Conservation (phyloP, 2,329 filamentous ascomycete genomes). For the Aspergillus quadricinctus region DNA sequence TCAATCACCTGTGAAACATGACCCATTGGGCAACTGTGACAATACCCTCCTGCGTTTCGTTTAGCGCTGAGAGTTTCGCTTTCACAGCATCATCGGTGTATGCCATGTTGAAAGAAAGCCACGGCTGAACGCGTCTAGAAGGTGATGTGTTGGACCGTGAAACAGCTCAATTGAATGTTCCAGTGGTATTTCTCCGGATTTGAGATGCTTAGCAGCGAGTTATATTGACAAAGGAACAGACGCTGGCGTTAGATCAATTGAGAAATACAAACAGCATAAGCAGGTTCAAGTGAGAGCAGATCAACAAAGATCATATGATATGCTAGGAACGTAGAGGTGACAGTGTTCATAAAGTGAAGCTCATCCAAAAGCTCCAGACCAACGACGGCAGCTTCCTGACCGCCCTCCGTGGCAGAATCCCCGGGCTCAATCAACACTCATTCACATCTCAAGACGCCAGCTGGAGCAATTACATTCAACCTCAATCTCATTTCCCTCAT, state of each 20-base stretch:
- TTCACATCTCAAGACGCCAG: constrained; percentile 3
- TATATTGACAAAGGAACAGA: background rate
- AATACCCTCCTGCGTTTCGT: constrained; percentile 97
- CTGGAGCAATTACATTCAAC: constrained; percentile 3
- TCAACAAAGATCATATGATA: background rate
- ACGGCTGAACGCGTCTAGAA: background rate
- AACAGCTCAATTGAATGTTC: background rate
- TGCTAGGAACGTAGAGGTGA: background rate
- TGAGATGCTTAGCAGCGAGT: background rate
- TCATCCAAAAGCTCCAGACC: background rate
- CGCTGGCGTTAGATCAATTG: background rate
- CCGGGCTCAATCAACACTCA: constrained; percentile 1
- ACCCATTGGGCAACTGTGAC: constrained; percentile 98
- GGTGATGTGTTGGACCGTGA: background rate
- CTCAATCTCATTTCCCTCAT: constrained; percentile 2
- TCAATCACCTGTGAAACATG: constrained; percentile 86
- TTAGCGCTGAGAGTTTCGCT: constrained; percentile 89
- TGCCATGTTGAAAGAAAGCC: constrained; percentile 58
- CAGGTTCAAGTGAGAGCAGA: background rate
- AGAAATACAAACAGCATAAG: background rate
- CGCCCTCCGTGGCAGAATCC: constrained; percentile 11
- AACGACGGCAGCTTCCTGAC: constrained; percentile 6
- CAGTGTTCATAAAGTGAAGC: background rate
- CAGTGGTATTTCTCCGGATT: background rate
- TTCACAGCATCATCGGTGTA: constrained; percentile 95